Evolutionary conservation across 306 rosid genomes (phyloP).

Genomic region (Cercis canadensis): DNA sequence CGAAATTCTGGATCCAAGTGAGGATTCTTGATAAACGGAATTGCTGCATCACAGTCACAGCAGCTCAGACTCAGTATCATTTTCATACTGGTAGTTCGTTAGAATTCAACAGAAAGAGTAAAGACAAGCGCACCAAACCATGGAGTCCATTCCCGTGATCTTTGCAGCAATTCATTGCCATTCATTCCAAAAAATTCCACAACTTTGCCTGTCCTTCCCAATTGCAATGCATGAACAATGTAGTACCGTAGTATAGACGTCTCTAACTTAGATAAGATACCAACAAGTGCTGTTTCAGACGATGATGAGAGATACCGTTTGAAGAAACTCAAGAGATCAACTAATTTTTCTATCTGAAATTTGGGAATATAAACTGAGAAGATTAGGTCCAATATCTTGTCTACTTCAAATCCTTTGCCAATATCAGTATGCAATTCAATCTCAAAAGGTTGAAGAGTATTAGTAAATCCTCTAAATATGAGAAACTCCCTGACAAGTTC

Average conservation of each 20-base stretch:
- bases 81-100: constrained; percentile 13
- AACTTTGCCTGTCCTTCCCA: constrained; percentile 67
- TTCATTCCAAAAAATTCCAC: constrained; percentile 61
- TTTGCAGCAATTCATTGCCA: constrained; percentile 75
- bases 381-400: constrained; percentile 82
- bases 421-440: constrained; percentile 75
- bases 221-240: constrained; percentile 69
- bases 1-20: constrained; percentile 75
- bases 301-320: constrained; percentile 79
- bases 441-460: constrained; percentile 81
- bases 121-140: constrained; percentile 86
- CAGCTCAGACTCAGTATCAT: constrained; percentile 4
- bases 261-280: constrained; percentile 68
- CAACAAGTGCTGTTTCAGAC: constrained; percentile 51
- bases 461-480: constrained; percentile 85
- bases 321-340: constrained; percentile 73
- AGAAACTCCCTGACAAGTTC: constrained; percentile 94
- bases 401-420: constrained; percentile 76
- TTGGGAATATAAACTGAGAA: constrained; percentile 77
- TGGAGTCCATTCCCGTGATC: constrained; percentile 73
- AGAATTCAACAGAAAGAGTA: constrained; percentile 12
- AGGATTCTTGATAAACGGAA: constrained; percentile 87
- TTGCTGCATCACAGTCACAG: constrained; percentile 62
- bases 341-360: constrained; percentile 70
- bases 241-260: constrained; percentile 74